Base-by-base conservation (phyloP, 116 monocot genomes). In the Trichopus zeylanicus region DNA sequence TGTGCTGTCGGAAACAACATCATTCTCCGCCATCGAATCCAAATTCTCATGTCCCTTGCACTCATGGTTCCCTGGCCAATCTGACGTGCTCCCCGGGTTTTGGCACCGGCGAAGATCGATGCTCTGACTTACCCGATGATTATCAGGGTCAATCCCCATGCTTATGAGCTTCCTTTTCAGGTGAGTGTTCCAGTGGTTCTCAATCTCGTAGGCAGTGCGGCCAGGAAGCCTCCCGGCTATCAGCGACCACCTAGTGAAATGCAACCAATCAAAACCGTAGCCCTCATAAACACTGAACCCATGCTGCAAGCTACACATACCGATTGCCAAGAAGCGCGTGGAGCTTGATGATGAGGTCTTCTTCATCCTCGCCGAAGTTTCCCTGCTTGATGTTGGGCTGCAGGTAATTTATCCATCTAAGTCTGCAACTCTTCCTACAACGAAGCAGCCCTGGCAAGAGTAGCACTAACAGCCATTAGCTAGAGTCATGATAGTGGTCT, bases 181-280 rank as follows among this genome's bases (percentile, higher is more conserved):
- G 2, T 71, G 58, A 34, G 59, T 64, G 53, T 75, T 75, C 75
- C 75, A 75, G 42, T 69, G 37, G 54, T 59, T 69, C 62, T 66
- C 49, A 5, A 77, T 56, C 56, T 77, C 71, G 16, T 63, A 49
- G 51, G 62, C 71, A 0, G 77, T 77, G 18, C 77, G 47, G 19
- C 71, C 71, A 1, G 77, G 77, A 1, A 83, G 33, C 7, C 66
- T 61, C 5, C 78, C 68, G 2, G 83, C 83, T 8, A 83, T 83
- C 28, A 71, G 26, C n/a, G 78, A 83, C 83, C 83, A 83, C 56
- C 82, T 82, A 33, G 8, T 33, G 21, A 6, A 57, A 33, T 29
- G 15, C 29, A 21, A 29, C 9, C 16, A 29, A 11, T 31, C 5
- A 30, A 53, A 55, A 55, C 49, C 23, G 21, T 49, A 49, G 8